Evolutionary conservation across 257 asterid genomes (phyloP), one percentile per base, ranked within the genome.

Genomic region (Solanum chilense): DNA sequence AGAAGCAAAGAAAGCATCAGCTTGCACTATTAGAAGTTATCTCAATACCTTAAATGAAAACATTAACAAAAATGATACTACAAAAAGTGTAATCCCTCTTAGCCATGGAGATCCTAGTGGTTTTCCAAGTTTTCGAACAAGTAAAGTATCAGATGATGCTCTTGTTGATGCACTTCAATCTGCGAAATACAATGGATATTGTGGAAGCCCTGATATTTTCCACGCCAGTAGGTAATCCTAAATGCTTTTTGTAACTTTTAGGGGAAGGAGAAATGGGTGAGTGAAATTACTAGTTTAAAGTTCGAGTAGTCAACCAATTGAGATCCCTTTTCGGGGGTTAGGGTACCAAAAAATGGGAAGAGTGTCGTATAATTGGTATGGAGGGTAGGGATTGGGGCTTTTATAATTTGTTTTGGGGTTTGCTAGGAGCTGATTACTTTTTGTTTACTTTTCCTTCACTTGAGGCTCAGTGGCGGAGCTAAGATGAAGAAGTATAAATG

Each of bases 71-170:
- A 86, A 86, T 16, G 95, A 92, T 13, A 33, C 3, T 15, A 23
- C 83, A 27, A 91, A 89, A 90, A 91, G 93, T 15, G 82, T 88
- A 6, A 89, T 95, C 78, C 94, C 93, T 89, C 94, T 95, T 15
- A 92, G 95, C 44, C 93, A 85, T 88, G 98, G 97, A 12, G 97
- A 95, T 85, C 97, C 98, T 11, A 90, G 94, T 25, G 88, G 91
- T 4, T 93, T 92, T 42, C 94, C 96, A 0, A 82, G 93, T 75
- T 94, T 91, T 91, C 62, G 90, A 90, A 91, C 98, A 2, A 74
- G 90, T 66, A 88, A 89, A 3, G 84, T 88, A 5, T 93, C 90
- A 9, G 93, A 90, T 82, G 89, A 95, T 29, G 94, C 97, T 87
- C 75, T 94, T 39, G 76, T 88, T 86, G 87, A 74, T 52, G 88